These are phyloP conservation scores for Phytophthora fragariaefolia DNA, from an alignment of 352 stramenopile genomes.

Conservation along the genomic window DNA sequence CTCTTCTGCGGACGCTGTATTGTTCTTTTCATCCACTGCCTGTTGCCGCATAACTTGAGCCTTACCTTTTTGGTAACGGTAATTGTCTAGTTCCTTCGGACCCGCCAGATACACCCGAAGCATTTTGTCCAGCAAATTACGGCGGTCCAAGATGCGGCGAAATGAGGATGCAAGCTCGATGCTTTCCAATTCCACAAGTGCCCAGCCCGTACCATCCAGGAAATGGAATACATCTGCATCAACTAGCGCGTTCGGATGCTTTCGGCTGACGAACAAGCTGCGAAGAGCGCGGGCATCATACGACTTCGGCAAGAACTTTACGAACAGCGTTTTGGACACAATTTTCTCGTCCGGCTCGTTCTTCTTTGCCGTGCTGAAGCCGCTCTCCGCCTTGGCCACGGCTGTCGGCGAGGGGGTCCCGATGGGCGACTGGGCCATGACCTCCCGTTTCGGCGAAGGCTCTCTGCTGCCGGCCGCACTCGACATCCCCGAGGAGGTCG, in stretches of 20 bases:
- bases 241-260: slow-evolving; percentile 47
- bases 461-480: slow-evolving; percentile 40
- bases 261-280: slow-evolving; percentile 52
- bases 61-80: slow-evolving; percentile 53
- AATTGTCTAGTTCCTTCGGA: slow-evolving; percentile 68
- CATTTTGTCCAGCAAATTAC: slow-evolving; percentile 52
- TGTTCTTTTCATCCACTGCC: slow-evolving; percentile 30
- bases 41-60: slow-evolving; percentile 45
- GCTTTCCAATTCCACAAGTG: slow-evolving; percentile 71
- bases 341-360: slow-evolving; percentile 52
- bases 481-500: slow-evolving; percentile 20
- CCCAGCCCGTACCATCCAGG: slow-evolving; percentile 73
- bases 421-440: slow-evolving; percentile 25
- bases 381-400: slow-evolving; percentile 21
- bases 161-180: slow-evolving; percentile 53
- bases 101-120: slow-evolving; percentile 69
- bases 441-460: slow-evolving; percentile 44
- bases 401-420: slow-evolving; percentile 22
- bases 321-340: slow-evolving; percentile 67
- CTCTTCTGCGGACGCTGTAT: slow-evolving; percentile 24
- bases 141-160: slow-evolving; percentile 63
- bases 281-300: slow-evolving; percentile 54
- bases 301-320: slow-evolving; percentile 67
- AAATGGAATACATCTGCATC: slow-evolving; percentile 79
- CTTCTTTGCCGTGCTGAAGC: slow-evolving; percentile 27